phyloP scores from a whole-genome alignment of 805 yeast genomes.

The Saccharomycopsis fermentans region DNA sequence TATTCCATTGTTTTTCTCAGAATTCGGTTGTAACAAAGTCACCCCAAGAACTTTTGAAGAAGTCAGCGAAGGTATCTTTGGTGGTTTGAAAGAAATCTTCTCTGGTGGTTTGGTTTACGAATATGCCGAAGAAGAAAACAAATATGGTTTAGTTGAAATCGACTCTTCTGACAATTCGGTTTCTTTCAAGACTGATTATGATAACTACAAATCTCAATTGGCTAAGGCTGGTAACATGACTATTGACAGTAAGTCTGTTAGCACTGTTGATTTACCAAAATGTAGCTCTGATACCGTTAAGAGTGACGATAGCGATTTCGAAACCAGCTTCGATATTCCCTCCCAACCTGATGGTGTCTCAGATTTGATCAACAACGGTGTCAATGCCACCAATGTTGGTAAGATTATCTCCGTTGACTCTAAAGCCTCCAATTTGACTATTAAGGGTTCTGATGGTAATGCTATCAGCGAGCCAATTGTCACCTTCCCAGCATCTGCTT shows the following conservation, averaged over 20 bases:
- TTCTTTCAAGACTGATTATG: constrained; percentile 38
- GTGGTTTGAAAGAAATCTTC: constrained; percentile 54
- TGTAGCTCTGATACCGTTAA: constrained; percentile 34
- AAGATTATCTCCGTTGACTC: constrained; percentile 30
- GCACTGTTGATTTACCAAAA: constrained; percentile 23
- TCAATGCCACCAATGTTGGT: constrained; percentile 36
- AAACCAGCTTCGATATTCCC: constrained; percentile 39
- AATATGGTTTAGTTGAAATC: constrained; percentile 67
- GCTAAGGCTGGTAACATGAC: constrained; percentile 28
- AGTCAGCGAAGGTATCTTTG: constrained; percentile 56
- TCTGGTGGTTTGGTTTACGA: constrained; percentile 94
- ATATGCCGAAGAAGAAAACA: constrained; percentile 63
- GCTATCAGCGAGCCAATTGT: constrained; percentile 29
- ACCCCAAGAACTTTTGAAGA: constrained; percentile 82
- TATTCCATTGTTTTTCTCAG: constrained; percentile 62
- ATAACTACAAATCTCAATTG: constrained; percentile 37
- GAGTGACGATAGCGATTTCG: constrained; percentile 31
- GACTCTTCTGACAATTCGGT: constrained; percentile 33
- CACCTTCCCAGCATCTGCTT: constrained; percentile 28
- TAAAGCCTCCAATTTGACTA: constrained; percentile 32
- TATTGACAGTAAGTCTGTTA: constrained; percentile 29
- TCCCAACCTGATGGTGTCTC: constrained; percentile 35
- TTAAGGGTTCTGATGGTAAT: constrained; percentile 29
- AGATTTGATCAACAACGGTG: constrained; percentile 39
- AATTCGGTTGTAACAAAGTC: constrained; percentile 72